These are phyloP conservation scores for Chlorella ohadii DNA, from an alignment of 139 green algal species.

Conservation along the genomic window DNA sequence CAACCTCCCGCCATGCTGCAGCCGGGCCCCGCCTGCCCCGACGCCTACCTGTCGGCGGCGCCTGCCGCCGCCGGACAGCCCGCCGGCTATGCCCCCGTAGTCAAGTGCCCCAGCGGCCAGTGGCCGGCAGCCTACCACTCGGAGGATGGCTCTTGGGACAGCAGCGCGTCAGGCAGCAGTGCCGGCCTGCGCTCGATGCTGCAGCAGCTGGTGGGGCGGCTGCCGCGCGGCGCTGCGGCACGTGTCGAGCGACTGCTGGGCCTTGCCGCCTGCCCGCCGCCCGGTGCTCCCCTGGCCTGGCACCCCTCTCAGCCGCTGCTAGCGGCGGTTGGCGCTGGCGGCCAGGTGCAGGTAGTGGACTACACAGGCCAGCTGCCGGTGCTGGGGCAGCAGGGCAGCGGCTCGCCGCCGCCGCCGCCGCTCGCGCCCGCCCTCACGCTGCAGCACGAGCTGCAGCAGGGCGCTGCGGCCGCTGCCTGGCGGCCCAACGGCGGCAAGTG, in stretches of 20 bases:
- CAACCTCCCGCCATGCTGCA: background rate
- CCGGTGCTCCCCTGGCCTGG: slow-evolving; percentile 2
- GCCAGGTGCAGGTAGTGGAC: slow-evolving; percentile 12
- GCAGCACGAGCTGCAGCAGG: slow-evolving; percentile 33
- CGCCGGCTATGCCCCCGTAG: background rate
- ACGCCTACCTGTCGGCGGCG: background rate
- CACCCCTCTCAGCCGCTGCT: slow-evolving; percentile 27
- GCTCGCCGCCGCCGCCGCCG: background rate
- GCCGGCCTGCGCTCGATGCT: slow-evolving; percentile 18
- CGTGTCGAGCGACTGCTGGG: slow-evolving; percentile 14
- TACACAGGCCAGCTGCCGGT: slow-evolving; percentile 8
- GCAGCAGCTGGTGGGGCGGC: background rate
- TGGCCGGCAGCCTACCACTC: slow-evolving; percentile 6
- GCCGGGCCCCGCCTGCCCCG: slow-evolving; percentile 4
- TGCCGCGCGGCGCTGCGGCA: background rate
- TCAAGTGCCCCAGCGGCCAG: slow-evolving; percentile 25
- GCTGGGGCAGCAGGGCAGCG: background rate
- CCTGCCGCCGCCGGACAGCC: background rate
- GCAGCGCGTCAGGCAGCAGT: too few species aligned
- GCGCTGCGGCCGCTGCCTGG: background rate
- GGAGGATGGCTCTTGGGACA: slow-evolving; percentile 1
- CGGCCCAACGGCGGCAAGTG: slow-evolving; percentile 15
- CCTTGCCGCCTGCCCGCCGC: background rate
- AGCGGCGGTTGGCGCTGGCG: background rate
- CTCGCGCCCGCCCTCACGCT: slow-evolving; percentile 12